Conservation (phyloP, 2,329 filamentous ascomycete species). For the Trichothecium roseum region DNA sequence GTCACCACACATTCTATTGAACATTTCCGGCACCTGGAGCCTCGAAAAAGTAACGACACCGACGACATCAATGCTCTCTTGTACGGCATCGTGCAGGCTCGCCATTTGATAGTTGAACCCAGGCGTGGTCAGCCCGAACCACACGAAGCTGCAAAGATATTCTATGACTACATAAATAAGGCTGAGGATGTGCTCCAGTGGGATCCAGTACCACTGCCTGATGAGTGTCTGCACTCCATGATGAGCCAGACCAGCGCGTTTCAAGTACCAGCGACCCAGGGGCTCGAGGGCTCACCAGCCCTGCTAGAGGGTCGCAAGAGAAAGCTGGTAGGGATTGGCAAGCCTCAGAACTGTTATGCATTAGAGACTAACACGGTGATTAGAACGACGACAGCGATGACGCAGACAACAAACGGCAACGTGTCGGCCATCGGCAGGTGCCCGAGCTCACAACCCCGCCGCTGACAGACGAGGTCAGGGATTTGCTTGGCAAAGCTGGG, state of each 20-base stretch:
- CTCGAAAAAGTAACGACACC: slow-evolving; percentile 31
- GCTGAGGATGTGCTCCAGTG: slow-evolving; percentile 28
- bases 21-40: slow-evolving; percentile 37
- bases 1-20: slow-evolving; percentile 43
- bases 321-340: slow-evolving; percentile 28
- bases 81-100: slow-evolving; percentile 23
- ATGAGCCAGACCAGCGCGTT: neutral
- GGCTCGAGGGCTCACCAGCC: slow-evolving; percentile 5
- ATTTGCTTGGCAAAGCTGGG: slow-evolving; percentile 13
- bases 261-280: too few species aligned
- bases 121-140: slow-evolving; percentile 29
- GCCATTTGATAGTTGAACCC: slow-evolving; percentile 28
- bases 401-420: slow-evolving; percentile 15
- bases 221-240: slow-evolving; percentile 26
- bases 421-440: slow-evolving; percentile 6
- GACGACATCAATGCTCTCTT: slow-evolving; percentile 14
- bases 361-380: neutral
- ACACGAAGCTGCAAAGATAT: slow-evolving; percentile 34
- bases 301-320: slow-evolving; percentile 31
- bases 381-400: slow-evolving; percentile 15
- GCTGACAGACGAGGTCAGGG: slow-evolving; percentile 19
- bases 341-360: neutral
- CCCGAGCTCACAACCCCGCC: slow-evolving; percentile 10
- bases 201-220: slow-evolving; percentile 36
- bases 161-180: slow-evolving; percentile 33